These are phyloP conservation scores for Mrakia gelida DNA, from an alignment of 768 basidiomycete species.

Conservation along the genomic window DNA sequence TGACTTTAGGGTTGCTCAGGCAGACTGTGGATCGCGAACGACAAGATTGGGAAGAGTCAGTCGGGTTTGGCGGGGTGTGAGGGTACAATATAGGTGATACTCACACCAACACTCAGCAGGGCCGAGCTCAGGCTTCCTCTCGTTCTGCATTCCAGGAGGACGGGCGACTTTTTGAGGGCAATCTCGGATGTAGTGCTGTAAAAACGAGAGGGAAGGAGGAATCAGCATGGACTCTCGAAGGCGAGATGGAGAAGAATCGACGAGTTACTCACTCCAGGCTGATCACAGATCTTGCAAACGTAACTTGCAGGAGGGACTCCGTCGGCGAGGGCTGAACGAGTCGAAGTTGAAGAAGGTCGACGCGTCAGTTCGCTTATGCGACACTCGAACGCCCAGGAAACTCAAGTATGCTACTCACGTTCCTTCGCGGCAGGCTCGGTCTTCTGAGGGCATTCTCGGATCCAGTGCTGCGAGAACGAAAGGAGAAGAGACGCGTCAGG, in stretches of 20 bases:
- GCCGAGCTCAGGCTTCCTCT: slow-evolving; percentile 49
- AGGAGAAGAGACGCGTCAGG: neutral
- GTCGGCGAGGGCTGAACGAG: neutral
- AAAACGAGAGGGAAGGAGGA: neutral
- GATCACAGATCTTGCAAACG: slow-evolving; percentile 77
- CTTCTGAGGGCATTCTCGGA: slow-evolving; percentile 81
- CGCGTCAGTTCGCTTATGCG: neutral
- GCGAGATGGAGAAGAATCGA: too few species aligned
- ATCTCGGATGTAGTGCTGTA: slow-evolving; percentile 71
- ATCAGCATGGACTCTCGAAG: too few species aligned
- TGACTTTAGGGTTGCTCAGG: slow-evolving; percentile 84
- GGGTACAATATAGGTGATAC: slow-evolving; percentile 40
- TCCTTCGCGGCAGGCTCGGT: slow-evolving; percentile 46
- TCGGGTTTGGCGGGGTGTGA: neutral
- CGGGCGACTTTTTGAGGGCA: slow-evolving; percentile 68
- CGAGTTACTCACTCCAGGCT: slow-evolving; percentile 45
- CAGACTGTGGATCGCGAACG: slow-evolving; percentile 60
- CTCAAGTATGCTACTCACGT: slow-evolving; percentile 28
- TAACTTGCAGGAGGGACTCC: slow-evolving; percentile 75
- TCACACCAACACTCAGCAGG: slow-evolving; percentile 74
- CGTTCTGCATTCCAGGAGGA: slow-evolving; percentile 15
- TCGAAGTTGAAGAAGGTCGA: neutral
- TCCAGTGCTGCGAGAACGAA: slow-evolving; percentile 54
- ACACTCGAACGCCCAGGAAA: neutral
- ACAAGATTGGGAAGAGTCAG: neutral